Percentiles rank a stretch among this genome's conserved stretches.
These are phyloP conservation scores for Amborella trichopoda DNA, from an alignment of 164 flowering plant genomes.

Conservation along the genomic window DNA sequence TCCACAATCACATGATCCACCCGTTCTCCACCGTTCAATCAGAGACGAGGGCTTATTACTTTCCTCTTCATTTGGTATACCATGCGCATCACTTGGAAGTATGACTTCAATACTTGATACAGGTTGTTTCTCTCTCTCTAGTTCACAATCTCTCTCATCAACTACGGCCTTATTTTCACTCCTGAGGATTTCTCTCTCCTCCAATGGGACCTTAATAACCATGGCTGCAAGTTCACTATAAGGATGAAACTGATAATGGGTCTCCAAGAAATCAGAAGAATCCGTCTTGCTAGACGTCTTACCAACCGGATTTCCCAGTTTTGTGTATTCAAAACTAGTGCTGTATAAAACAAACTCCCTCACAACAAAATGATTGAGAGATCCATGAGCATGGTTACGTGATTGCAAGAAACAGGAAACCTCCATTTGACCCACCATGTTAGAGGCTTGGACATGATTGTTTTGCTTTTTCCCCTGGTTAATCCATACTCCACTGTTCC, in stretches of 20 bases:
- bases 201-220: constrained; percentile 29
- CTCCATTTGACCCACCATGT: constrained; percentile 61
- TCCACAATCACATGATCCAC: constrained; percentile 93
- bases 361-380: constrained; percentile 8
- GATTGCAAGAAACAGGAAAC: constrained; percentile 15
- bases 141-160: neutral
- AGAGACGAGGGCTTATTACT: constrained; percentile 52
- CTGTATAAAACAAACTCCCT: constrained; percentile 48
- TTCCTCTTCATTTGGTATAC: constrained; percentile 46
- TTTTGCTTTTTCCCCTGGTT: constrained; percentile 43
- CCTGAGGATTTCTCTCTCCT: neutral
- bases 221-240: constrained; percentile 72
- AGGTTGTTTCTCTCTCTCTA: neutral
- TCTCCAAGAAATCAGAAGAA: neutral
- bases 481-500: constrained; percentile 50
- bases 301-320: constrained; percentile 19
- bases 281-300: no score
- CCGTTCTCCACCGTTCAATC: constrained; percentile 71
- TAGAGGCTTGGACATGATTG: constrained; percentile 27
- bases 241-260: constrained; percentile 1
- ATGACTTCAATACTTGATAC: constrained; percentile 28
- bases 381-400: constrained; percentile 4
- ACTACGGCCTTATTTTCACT: neutral
- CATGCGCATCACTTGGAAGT: constrained; percentile 70
- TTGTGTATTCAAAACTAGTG: constrained; percentile 21